Percentiles rank a stretch among this genome's conserved stretches.
Conservation (phyloP, 805 yeast genomes). For the Starmerella stigmatis region DNA sequence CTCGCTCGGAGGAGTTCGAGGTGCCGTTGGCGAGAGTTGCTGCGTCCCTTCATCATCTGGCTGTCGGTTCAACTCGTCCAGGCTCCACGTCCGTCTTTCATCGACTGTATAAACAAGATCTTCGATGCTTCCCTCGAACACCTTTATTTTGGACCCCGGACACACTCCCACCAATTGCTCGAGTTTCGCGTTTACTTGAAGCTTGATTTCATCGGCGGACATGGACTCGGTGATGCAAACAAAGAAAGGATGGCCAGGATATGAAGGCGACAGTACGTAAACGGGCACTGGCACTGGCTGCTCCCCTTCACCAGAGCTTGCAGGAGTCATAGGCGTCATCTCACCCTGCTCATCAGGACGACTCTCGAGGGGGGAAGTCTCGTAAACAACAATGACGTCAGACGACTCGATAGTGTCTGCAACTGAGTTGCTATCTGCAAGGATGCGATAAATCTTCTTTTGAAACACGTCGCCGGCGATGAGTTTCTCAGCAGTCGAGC, state of each 20-base stretch:
- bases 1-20: neutral
- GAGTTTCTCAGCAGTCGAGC: constrained; percentile 31
- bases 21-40: no score
- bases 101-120: constrained; percentile 8
- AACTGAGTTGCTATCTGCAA: constrained; percentile 48
- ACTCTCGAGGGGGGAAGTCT: constrained; percentile 20
- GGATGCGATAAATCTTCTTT: constrained; percentile 56
- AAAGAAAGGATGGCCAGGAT: neutral
- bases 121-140: constrained; percentile 8
- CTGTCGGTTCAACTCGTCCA: neutral
- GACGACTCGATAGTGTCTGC: constrained; percentile 52
- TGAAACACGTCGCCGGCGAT: constrained; percentile 55
- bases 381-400: constrained; percentile 63
- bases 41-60: neutral
- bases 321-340: no score
- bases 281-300: neutral
- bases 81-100: neutral
- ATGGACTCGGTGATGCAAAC: neutral
- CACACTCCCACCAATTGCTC: neutral
- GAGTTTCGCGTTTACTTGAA: neutral
- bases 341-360: neutral
- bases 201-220: neutral
- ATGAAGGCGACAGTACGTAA: neutral
- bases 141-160: neutral
- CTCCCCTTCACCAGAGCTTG: no score